Evolutionary conservation across 2,329 filamentous ascomycete genomes (phyloP).

Genomic region (Alternaria sp.): DNA sequence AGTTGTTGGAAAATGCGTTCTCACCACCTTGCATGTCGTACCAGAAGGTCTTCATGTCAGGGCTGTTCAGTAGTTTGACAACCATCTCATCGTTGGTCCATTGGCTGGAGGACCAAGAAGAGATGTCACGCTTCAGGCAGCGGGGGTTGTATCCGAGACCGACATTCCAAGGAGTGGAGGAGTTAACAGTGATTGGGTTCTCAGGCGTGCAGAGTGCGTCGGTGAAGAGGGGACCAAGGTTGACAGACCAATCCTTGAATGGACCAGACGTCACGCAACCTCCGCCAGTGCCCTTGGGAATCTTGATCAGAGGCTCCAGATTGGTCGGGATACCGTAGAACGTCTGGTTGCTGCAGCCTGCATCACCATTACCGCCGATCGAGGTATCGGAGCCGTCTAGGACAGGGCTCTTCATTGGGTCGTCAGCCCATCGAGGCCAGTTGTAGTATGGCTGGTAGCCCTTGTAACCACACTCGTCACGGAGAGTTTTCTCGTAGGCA

Average conservation of each 20-base stretch:
- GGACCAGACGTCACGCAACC: constrained; percentile 61
- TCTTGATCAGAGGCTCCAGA: constrained; percentile 30
- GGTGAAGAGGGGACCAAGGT: constrained; percentile 57
- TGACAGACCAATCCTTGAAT: constrained; percentile 54
- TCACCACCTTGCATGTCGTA: constrained; percentile 46
- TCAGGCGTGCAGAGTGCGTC: constrained; percentile 34
- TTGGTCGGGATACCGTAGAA: constrained; percentile 34
- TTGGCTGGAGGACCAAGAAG: constrained; percentile 28
- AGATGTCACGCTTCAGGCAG: constrained; percentile 48
- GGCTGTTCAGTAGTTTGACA: constrained; percentile 30
- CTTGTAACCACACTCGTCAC: constrained; percentile 39
- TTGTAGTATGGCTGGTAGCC: constrained; percentile 42
- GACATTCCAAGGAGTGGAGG: constrained; percentile 6
- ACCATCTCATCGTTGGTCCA: constrained; percentile 40
- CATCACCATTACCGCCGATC: constrained; percentile 53
- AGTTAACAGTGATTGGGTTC: constrained; percentile 13
- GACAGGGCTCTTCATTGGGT: constrained; percentile 53
- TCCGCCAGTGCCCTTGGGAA: constrained; percentile 60
- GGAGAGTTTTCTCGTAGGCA: constrained; percentile 36
- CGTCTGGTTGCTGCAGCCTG: constrained; percentile 31
- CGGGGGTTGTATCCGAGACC: constrained; percentile 40
- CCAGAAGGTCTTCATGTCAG: constrained; percentile 48
- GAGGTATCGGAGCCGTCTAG: constrained; percentile 62
- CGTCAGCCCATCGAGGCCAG: constrained; percentile 34
- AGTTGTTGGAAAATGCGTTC: constrained; percentile 31